Conservation (phyloP, 495 filamentous ascomycete species). For the Pyrenula aspistea region DNA sequence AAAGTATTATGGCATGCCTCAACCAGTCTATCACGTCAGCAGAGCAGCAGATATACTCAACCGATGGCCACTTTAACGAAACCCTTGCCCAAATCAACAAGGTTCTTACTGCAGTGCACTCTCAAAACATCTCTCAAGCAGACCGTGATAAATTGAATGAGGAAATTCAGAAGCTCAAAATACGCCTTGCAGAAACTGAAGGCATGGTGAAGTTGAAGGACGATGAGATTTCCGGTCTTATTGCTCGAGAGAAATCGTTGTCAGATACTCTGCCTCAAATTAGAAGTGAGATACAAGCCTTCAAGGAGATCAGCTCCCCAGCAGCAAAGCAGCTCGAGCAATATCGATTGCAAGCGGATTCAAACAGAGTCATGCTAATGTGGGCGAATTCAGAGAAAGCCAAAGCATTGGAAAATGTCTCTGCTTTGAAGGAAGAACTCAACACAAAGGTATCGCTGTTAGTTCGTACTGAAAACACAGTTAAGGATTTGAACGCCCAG, state of each 20-base stretch:
- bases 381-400: not conserved
- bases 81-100: not conserved
- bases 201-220: not conserved
- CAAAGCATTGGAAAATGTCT: not conserved
- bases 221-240: not conserved
- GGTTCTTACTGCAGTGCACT: not conserved
- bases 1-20: not conserved
- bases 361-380: not conserved
- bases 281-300: not conserved
- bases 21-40: not conserved
- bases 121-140: not conserved
- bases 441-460: not conserved
- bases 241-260: not conserved
- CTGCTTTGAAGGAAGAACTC: not conserved
- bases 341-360: not conserved
- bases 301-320: not conserved
- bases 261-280: not conserved
- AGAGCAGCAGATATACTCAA: not conserved
- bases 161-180: not conserved
- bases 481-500: not conserved
- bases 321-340: not conserved
- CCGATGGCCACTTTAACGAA: not conserved
- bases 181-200: not conserved
- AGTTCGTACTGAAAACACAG: not conserved
- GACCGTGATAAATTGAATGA: not conserved